These are phyloP conservation scores for Musa itinerans DNA, from an alignment of 176 grass and related monocot species.

Conservation along the genomic window DNA sequence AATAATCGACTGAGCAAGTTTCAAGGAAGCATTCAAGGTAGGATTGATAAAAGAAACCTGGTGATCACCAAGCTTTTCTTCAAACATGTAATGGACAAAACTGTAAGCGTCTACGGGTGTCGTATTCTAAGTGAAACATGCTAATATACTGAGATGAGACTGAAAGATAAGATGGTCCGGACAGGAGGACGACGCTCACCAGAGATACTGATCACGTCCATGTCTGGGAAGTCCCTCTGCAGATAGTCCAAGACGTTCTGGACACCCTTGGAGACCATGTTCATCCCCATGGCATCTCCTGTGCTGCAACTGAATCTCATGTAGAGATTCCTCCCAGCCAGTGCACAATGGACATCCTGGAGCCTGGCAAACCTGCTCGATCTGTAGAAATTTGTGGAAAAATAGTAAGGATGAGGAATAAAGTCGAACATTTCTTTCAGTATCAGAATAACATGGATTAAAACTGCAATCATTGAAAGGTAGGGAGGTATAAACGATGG, in stretches of 20 bases:
- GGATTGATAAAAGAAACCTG: too few relatives aligned
- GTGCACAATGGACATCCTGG: neutral
- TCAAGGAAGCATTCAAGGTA: too few relatives aligned
- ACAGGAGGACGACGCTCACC: neutral
- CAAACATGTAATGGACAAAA: too few relatives aligned
- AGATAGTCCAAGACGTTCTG: conserved; percentile 15
- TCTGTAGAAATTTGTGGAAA: neutral
- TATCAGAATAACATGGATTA: neutral
- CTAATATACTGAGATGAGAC: neutral
- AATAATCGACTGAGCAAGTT: neutral
- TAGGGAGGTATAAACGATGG: too few relatives aligned
- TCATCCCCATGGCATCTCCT: conserved; percentile 23
- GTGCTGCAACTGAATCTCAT: conserved; percentile 15
- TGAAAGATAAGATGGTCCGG: neutral
- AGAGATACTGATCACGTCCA: conserved; percentile 15
- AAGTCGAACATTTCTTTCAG: neutral
- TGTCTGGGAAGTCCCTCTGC: conserved; percentile 4
- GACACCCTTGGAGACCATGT: conserved; percentile 19
- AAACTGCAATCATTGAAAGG: neutral
- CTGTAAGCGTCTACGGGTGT: too few relatives aligned
- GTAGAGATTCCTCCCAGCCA: conserved; percentile 12
- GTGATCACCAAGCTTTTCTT: too few relatives aligned
- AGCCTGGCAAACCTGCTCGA: conserved; percentile 20
- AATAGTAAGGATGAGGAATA: neutral
- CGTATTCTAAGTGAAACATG: neutral